Evolutionary conservation across 1,284 basidiomycete species (phyloP), one percentile per base, ranked within the genome.

Genomic region (Heterobasidion irregulare): DNA sequence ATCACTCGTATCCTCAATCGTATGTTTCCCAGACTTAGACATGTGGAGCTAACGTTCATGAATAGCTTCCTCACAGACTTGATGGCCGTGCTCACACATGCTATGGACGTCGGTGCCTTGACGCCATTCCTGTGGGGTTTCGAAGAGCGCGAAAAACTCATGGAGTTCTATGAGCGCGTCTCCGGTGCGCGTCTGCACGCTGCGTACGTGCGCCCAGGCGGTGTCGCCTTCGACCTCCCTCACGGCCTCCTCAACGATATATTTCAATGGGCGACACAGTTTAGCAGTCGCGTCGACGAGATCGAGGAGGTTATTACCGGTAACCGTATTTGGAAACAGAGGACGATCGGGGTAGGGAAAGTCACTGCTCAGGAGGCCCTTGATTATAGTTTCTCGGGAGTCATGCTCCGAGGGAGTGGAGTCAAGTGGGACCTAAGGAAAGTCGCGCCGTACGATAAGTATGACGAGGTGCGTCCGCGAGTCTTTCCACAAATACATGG

Each of bases 71-170:
- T 55, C 2, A 6, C 57, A 89, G 88, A 98, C 70, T 79, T 98
- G 61, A 99, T 99, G 97, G 96, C 96, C 57, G 83, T 99, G 59
- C 82, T 99, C 47, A 93, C 96, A 33, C 92, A 97, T 74, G 86
- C 89, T 53, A 94, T 94, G 92, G 94, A 97, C 67, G 96, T 99
- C 59, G 97, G 96, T 69, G 96, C 94, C 59, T 80, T 99, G 7
- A 99, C 97, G 1, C 97, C 96, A 50, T 99, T 98, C 87, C 79
- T 99, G 44, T 99, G 94, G 95, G 97, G 95, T 66, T 98, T 99
- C 79, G 96, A 99, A 74, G 96, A 99, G 75, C 94, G 96, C 62
- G 96, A 99, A 75, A 98, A 99, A 78, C 85, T 99, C 62, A 98
- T 98, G 96, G 96, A 99, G 72, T 99, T 99, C 75, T 98, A 99